These are phyloP conservation scores for Eucalyptus victrix DNA, from an alignment of 345 rosid species.

Conservation along the genomic window DNA sequence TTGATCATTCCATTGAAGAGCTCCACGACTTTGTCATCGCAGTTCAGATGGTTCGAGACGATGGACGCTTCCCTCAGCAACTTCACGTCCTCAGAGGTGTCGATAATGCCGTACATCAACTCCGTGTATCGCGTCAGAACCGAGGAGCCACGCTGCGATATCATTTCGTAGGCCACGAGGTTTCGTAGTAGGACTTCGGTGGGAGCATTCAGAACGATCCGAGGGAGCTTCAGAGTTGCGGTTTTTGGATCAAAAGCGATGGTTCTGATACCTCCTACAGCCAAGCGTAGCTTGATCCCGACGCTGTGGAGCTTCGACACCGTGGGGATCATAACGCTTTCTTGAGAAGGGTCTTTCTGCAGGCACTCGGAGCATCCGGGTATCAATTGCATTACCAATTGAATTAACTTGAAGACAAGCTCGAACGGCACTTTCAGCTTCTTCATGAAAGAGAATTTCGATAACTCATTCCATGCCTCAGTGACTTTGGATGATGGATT, in stretches of 20 bases:
- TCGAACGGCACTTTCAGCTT: neutral
- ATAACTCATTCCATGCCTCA: neutral
- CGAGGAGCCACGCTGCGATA: neutral
- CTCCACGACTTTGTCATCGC: neutral
- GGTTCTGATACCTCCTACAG: neutral
- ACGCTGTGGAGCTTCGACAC: neutral
- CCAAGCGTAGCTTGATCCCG: neutral
- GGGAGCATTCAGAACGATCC: neutral
- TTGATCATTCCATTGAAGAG: neutral
- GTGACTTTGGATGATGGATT: neutral
- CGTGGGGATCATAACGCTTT: neutral
- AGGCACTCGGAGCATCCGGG: neutral
- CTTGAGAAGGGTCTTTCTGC: neutral
- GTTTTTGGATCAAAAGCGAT: neutral
- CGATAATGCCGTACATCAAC: neutral
- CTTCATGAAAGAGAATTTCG: neutral
- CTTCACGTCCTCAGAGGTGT: neutral
- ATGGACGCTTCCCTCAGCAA: neutral
- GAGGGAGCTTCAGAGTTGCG: neutral
- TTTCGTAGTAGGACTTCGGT: neutral
- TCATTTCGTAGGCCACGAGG: neutral
- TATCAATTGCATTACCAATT: neutral
- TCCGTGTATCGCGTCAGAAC: neutral
- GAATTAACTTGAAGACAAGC: neutral
- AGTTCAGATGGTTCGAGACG: neutral